Evolutionary conservation across 768 basidiomycete genomes (phyloP).

Genomic region (Pisolithus marmoratus): DNA sequence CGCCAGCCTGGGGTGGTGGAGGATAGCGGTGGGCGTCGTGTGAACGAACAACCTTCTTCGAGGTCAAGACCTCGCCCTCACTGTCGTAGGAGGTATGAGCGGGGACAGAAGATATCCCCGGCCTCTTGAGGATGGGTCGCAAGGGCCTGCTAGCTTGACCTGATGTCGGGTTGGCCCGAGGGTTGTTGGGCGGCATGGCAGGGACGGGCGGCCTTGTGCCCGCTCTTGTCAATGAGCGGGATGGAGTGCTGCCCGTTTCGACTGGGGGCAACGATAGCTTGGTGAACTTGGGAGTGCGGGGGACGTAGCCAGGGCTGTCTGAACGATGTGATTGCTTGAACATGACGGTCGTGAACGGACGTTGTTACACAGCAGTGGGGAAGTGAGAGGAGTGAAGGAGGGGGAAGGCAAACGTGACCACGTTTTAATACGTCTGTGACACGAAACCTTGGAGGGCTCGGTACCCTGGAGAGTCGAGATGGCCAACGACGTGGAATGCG

Average conservation of each 20-base stretch:
- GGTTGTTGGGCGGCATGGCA: constrained; percentile 7
- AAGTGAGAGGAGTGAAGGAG: background rate
- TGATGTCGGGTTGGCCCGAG: constrained; percentile 16
- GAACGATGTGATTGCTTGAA: constrained; percentile 13
- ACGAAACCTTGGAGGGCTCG: background rate
- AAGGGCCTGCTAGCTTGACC: constrained; percentile 20
- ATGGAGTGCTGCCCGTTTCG: constrained; percentile 5
- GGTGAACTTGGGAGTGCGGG: constrained; percentile 16
- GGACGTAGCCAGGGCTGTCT: constrained; percentile 11
- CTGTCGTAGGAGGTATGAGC: constrained; percentile 23
- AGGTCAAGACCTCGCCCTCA: constrained; percentile 19
- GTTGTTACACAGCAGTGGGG: background rate
- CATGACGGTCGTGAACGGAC: constrained; percentile 23
- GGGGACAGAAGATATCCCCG: constrained; percentile 11
- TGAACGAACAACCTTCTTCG: constrained; percentile 17
- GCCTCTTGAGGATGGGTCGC: constrained; percentile 24
- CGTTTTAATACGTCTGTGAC: background rate
- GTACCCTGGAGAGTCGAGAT: constrained; percentile 9
- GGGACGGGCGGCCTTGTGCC: constrained; percentile 18
- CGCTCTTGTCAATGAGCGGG: constrained; percentile 12
- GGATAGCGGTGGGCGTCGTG: constrained; percentile 18
- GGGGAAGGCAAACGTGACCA: background rate
- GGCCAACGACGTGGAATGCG: constrained; percentile 9
- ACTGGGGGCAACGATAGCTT: constrained; percentile 15
- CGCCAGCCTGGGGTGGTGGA: constrained; percentile 11